These are phyloP conservation scores for Hypoxylon trugodes DNA, from an alignment of 495 filamentous ascomycete species.

Conservation along the genomic window DNA sequence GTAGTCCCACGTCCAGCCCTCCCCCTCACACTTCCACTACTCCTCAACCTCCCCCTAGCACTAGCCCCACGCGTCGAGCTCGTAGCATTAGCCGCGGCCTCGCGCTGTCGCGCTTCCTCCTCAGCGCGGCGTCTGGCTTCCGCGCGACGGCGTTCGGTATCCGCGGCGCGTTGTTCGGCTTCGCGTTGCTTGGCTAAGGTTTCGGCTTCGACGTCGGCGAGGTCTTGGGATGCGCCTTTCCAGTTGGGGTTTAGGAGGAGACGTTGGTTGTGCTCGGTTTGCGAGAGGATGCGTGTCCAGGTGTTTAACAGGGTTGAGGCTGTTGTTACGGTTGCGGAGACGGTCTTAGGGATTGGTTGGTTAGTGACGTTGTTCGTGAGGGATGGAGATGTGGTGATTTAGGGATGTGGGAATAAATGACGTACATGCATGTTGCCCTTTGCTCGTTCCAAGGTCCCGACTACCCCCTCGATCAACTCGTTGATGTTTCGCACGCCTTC, in stretches of 20 bases:
- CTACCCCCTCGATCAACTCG: conserved; percentile 80
- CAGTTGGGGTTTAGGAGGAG: conserved; percentile 87
- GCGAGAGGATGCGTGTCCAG: conserved; percentile 93
- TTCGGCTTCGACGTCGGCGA: conserved; percentile 84
- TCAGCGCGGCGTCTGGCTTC: conserved; percentile 74
- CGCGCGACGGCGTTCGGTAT: conserved; percentile 78
- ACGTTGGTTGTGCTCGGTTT: conserved; percentile 96
- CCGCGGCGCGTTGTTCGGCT: conserved; percentile 74
- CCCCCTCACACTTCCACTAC: conserved; percentile 38
- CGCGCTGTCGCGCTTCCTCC: conserved; percentile 70
- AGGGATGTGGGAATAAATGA: not conserved
- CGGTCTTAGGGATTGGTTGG: conserved; percentile 64
- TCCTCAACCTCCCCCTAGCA: not conserved
- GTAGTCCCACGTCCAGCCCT: conserved; percentile 12
- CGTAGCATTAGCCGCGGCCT: conserved; percentile 51
- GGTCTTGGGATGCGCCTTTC: conserved; percentile 87
- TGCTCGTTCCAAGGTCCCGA: conserved; percentile 80
- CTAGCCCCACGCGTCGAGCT: conserved; percentile 37
- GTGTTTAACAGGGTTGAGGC: conserved; percentile 95
- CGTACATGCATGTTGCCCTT: conserved; percentile 90
- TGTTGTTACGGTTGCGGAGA: conserved; percentile 82
- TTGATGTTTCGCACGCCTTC: conserved; percentile 85
- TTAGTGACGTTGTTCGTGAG: conserved; percentile 4
- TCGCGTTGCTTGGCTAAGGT: conserved; percentile 72
- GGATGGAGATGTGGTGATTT: not conserved